These are phyloP conservation scores for baker's yeast (Saccharomyces cerevisiae) DNA, from an alignment of 805 yeast species.

Conservation along the genomic window DNA sequence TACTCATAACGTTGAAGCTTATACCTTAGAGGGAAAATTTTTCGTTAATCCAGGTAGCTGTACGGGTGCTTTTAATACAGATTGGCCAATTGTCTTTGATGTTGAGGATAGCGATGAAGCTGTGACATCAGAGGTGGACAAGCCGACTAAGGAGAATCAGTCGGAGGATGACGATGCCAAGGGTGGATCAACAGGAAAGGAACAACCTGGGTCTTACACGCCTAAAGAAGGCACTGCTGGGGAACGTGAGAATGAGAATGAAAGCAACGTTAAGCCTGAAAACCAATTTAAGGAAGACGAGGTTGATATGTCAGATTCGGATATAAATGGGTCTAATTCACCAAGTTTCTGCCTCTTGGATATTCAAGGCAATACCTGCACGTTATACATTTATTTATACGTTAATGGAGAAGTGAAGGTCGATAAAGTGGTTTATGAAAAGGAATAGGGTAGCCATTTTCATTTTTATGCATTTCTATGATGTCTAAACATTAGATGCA, in stretches of 20 bases:
- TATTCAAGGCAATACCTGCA: slow-evolving; percentile 69
- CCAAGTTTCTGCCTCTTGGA: slow-evolving; percentile 89
- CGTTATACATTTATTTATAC: slow-evolving; percentile 76
- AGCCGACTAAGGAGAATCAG: slow-evolving; percentile 1
- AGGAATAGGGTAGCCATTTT: slow-evolving; percentile 28
- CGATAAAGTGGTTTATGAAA: slow-evolving; percentile 69
- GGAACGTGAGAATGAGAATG: slow-evolving; percentile 5
- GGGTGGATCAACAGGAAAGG: slow-evolving; percentile 1
- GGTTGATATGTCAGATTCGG: slow-evolving; percentile 16
- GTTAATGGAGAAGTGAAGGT: slow-evolving; percentile 80
- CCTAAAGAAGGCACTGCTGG: slow-evolving; percentile 18
- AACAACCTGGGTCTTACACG: slow-evolving; percentile 1
- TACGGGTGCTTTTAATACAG: slow-evolving; percentile 77
- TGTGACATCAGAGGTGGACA: slow-evolving; percentile 1
- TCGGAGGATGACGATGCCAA: slow-evolving; percentile 1
- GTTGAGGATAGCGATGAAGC: slow-evolving; percentile 13
- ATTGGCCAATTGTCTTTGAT: slow-evolving; percentile 40
- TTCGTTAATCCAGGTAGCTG: slow-evolving; percentile 97
- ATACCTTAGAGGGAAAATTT: slow-evolving; percentile 83
- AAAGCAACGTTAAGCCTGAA: slow-evolving; percentile 9
- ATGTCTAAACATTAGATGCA: background rate
- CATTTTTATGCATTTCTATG: background rate
- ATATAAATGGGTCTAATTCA: slow-evolving; percentile 33
- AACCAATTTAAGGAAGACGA: background rate
- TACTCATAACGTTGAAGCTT: slow-evolving; percentile 86